These are phyloP conservation scores for Hydnum rufescens DNA, from an alignment of 768 basidiomycete species.

Conservation along the genomic window DNA sequence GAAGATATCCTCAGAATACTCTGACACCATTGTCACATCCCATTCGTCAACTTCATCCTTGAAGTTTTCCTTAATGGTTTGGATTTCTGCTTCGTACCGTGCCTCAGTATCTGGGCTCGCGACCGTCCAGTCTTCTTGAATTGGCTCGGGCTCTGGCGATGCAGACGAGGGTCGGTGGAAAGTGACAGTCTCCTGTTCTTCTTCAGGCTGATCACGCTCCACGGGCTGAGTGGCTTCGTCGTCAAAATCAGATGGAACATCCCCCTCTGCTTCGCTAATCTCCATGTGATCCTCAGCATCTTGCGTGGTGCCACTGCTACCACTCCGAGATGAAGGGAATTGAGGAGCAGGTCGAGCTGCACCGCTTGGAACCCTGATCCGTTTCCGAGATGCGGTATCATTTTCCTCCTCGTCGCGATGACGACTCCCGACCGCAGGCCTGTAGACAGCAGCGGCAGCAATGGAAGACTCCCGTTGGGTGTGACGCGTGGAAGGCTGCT, in stretches of 20 bases:
- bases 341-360: not conserved
- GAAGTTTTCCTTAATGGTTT: constrained; percentile 39
- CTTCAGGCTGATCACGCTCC: constrained; percentile 13
- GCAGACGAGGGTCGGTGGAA: constrained; percentile 17
- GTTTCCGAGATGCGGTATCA: not conserved
- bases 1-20: constrained; percentile 98
- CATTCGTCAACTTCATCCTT: constrained; percentile 56
- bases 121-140: constrained; percentile 9
- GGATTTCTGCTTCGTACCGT: constrained; percentile 40
- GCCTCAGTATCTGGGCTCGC: constrained; percentile 22
- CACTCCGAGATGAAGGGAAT: not conserved
- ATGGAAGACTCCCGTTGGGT: not conserved
- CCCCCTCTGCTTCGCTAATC: constrained; percentile 27
- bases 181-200: constrained; percentile 22
- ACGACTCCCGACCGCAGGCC: not conserved
- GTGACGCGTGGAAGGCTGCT: not conserved
- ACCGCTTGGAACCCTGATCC: not conserved
- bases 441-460: not conserved
- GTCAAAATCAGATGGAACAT: constrained; percentile 43
- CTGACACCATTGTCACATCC: constrained; percentile 92
- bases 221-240: constrained; percentile 15
- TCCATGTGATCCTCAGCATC: constrained; percentile 9
- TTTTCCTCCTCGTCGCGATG: not conserved
- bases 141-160: constrained; percentile 35
- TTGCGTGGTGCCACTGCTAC: constrained; percentile 1